Evolutionary conservation across 495 filamentous ascomycete genomes (phyloP), one percentile per base, ranked within the genome.

Genomic region (Lepidopterella palustris): DNA sequence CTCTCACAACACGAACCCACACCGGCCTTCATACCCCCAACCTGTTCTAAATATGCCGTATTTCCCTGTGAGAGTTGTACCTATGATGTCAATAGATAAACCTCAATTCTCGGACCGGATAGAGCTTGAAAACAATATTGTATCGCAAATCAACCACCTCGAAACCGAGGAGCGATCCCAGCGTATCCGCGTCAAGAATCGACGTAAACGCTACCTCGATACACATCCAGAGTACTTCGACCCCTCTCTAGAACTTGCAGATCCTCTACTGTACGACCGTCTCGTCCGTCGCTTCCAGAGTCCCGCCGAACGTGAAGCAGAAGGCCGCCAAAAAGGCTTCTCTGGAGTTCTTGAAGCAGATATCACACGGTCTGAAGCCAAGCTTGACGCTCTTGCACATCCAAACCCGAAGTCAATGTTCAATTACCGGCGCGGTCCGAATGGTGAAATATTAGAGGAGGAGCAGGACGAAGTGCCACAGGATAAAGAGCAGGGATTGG

Each of bases 211-310:
- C 59, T 87, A 85, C 62, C 74, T 87, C 53, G 83, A 86, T 58
- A 67, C 73, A 21, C 79, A 86, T 63, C 81, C 82, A 47, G 80
- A 83, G 57, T 87, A 87, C 73, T 85, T 85, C 70, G 76, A 78
- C 68, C 72, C 81, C 55, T 52, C 55, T 42, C 56, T 60, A 39
- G 57, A 53, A 42, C 55, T 61, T 62, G 51, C 74, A 87, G 88
- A 91, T 71, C 88, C 89, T 0, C 75, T 92, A 23, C 79, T 90
- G 45, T 91, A 95, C 74, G 88, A 92, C 68, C 81, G 82, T 55
- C 77, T 91, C 13, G 82, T 95, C 65, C 84, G 87, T 45, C 86
- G 85, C 60, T 92, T 91, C 71, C 88, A 89, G 54, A 83, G 83
- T 2, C 70, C 86, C 13, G 77, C 79, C 13, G 89, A 95, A 73